phyloP scores from a whole-genome alignment of 148 eudicot species.

The Rhododendron ferrugineum region DNA sequence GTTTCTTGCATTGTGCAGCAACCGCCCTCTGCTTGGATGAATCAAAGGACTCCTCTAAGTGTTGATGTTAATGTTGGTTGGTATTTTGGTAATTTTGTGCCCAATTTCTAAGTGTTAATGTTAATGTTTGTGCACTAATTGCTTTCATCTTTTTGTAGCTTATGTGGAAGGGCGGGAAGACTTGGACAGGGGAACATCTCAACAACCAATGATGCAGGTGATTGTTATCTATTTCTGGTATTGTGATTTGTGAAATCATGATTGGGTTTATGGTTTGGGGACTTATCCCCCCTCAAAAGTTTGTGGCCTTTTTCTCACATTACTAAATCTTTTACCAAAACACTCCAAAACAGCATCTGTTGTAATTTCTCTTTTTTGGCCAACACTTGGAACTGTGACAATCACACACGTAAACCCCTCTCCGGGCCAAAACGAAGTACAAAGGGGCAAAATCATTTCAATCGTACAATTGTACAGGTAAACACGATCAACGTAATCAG shows the following conservation, averaged over 20 bases:
- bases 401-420: not conserved
- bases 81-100: constrained; percentile 16
- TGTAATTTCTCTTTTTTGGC: not conserved
- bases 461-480: not conserved
- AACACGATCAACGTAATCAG: not conserved
- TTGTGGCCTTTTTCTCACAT: not conserved
- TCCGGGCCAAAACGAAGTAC: not conserved
- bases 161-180: constrained; percentile 86
- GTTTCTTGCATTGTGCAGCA: constrained; percentile 46
- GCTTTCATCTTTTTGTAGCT: constrained; percentile 34
- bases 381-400: not conserved
- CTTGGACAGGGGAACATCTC: constrained; percentile 52
- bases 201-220: constrained; percentile 72
- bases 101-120: not conserved
- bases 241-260: not conserved
- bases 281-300: not conserved
- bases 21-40: constrained; percentile 81
- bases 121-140: not conserved
- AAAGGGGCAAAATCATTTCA: not conserved
- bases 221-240: constrained; percentile 15
- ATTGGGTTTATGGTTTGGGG: not conserved
- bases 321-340: not conserved
- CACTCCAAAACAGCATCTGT: not conserved
- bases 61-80: constrained; percentile 89
- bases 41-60: constrained; percentile 59